phyloP scores from a whole-genome alignment of 768 basidiomycete species.

The Rhizopogon rudus region DNA sequence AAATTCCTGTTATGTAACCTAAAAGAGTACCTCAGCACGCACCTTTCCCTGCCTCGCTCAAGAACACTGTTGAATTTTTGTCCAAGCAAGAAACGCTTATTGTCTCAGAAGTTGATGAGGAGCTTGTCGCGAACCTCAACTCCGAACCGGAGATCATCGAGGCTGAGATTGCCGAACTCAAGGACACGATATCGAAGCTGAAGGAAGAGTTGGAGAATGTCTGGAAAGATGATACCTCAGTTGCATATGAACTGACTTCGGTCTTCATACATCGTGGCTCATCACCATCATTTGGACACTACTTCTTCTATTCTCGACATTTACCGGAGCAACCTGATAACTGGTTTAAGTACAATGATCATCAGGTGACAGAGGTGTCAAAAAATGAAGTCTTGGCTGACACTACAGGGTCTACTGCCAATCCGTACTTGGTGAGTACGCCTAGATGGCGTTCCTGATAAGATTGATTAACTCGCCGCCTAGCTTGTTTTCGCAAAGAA shows the following conservation, averaged over 20 bases:
- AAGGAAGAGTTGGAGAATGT: slow-evolving; percentile 68
- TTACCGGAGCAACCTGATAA: slow-evolving; percentile 74
- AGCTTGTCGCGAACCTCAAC: slow-evolving; percentile 47
- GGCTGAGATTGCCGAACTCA: slow-evolving; percentile 53
- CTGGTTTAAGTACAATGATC: slow-evolving; percentile 98
- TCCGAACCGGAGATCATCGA: slow-evolving; percentile 50
- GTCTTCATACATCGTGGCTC: slow-evolving; percentile 94
- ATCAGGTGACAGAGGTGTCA: slow-evolving; percentile 68
- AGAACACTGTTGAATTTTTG: slow-evolving; percentile 54
- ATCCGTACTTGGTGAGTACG: slow-evolving; percentile 76
- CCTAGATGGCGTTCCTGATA: not conserved
- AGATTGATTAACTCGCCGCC: slow-evolving; percentile 1
- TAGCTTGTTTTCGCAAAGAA: slow-evolving; percentile 84
- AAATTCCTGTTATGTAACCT: not conserved
- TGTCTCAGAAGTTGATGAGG: slow-evolving; percentile 53
- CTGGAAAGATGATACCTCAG: slow-evolving; percentile 64
- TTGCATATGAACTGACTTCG: slow-evolving; percentile 86
- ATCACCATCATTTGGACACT: slow-evolving; percentile 86
- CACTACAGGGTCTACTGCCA: slow-evolving; percentile 87
- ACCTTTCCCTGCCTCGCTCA: slow-evolving; percentile 52
- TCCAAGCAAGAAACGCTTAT: slow-evolving; percentile 38
- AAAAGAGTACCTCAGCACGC: slow-evolving; percentile 41
- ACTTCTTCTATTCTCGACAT: slow-evolving; percentile 92
- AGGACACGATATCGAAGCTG: slow-evolving; percentile 42
- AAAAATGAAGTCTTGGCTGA: slow-evolving; percentile 86